Evolutionary conservation across 768 basidiomycete species (phyloP), one percentile per base, ranked within the genome.

Genomic region (Mycena haematopus): DNA sequence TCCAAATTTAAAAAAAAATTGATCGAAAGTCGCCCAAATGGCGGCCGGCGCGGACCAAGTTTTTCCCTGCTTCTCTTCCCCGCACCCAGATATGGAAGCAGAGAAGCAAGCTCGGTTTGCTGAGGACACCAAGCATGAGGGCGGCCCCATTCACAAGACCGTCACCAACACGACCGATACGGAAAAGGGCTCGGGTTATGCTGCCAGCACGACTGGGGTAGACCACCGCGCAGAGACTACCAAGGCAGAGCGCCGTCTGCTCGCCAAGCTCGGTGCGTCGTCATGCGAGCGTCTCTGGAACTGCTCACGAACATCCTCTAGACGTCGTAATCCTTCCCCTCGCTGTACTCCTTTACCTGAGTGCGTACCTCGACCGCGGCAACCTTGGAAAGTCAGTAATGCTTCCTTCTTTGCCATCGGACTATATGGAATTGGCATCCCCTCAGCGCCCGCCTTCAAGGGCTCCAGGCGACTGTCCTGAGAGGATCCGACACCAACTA

Each of bases 321-420:
- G 62, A 63, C n/a, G 49, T 58, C 2, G 9, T 63, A 4, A 63
- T 63, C 25, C 56, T 63, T 13, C 62, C 62, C 15, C 56, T 63
- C 31, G 62, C 62, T 11, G 62, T 50, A 0, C 45, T 63, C 3
- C 56, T 63, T 17, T 63, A 63, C 21, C 52, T 63, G 15, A 58
- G 56, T 10, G 62, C 62, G 21, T 63, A 63, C 35, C 56, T 63
- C n/a, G 62, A 63, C 35, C 62, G 62, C 21, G 62, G 62, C 1
- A 63, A 63, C 19, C 56, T 63, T 29, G 62, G 62, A 40, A 63
- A 63, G 62, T 63, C 8, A 24, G 50, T 62, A 17, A 15, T 56
- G 10, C 50, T 22, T 31, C 24, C 13, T 36, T 36, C 14, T 19
- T 33, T 21, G 14, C 8, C 2, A 5, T 3, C 13, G 40, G 6